Evolutionary conservation across 805 yeast genomes (phyloP).

Genomic region (Suhomyces kilbournensis): DNA sequence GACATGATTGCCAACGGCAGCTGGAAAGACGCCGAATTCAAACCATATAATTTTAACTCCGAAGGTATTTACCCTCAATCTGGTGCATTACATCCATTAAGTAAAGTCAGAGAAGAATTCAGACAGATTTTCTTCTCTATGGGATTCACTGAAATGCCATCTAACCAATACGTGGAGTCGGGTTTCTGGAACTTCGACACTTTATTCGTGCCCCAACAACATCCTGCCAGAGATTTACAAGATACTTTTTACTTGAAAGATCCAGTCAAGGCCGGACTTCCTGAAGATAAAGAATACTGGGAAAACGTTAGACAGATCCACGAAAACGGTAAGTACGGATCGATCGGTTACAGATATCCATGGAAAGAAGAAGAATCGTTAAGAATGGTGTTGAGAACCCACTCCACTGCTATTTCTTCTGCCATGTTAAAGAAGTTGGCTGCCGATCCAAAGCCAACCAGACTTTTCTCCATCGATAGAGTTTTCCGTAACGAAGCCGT

Average conservation of each 20-base stretch:
- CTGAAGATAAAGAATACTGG: conserved; percentile 78
- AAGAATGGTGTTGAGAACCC: conserved; percentile 92
- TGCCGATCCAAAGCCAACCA: conserved; percentile 79
- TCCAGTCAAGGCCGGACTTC: conserved; percentile 76
- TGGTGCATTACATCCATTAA: conserved; percentile 96
- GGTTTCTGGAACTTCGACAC: conserved; percentile 99
- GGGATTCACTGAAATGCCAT: conserved; percentile 99
- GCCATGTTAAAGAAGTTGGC: conserved; percentile 85
- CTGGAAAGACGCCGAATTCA: conserved; percentile 83
- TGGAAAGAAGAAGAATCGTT: conserved; percentile 92
- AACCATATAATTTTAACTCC: conserved; percentile 93
- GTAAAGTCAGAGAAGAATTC: conserved; percentile 95
- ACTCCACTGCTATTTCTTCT: conserved; percentile 93
- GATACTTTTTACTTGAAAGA: conserved; percentile 97
- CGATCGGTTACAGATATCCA: conserved; percentile 97
- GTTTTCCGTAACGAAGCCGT: conserved; percentile 99
- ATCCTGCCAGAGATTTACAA: conserved; percentile 98
- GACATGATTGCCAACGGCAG: conserved; percentile 84
- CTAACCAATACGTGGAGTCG: conserved; percentile 95
- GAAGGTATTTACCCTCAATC: conserved; percentile 84
- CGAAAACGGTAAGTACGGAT: conserved; percentile 85
- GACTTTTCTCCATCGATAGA: conserved; percentile 94
- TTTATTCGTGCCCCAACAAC: conserved; percentile 96
- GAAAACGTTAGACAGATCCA: conserved; percentile 80
- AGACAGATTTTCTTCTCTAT: conserved; percentile 95